Conservation (phyloP, 371 early-diverging fungal genomes). For the Lichtheimia ramosa region DNA sequence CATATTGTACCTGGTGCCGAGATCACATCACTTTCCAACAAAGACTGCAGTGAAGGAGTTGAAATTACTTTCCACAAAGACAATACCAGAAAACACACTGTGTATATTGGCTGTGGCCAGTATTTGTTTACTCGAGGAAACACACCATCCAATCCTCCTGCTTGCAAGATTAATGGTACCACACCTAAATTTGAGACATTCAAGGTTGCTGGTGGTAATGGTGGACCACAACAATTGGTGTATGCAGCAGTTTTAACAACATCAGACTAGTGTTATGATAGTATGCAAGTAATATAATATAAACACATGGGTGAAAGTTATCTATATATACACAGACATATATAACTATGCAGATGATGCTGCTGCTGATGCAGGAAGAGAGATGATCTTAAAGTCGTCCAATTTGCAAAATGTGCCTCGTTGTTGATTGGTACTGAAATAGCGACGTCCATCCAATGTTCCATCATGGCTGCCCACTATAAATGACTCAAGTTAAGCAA, state of each 20-base stretch:
- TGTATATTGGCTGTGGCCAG: slow-evolving; percentile 24
- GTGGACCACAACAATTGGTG: neutral
- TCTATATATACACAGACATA: too few species aligned
- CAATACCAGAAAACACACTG: slow-evolving; percentile 26
- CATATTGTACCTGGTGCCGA: slow-evolving; percentile 52
- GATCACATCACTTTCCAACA: slow-evolving; percentile 11
- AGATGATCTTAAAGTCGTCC: slow-evolving; percentile 28
- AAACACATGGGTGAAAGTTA: too few species aligned
- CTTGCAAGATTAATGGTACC: slow-evolving; percentile 24
- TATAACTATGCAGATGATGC: too few species aligned
- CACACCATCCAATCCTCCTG: slow-evolving; percentile 8
- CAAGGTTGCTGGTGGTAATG: neutral
- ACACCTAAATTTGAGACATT: slow-evolving; percentile 13
- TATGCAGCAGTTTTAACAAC: neutral
- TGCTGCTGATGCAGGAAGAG: slow-evolving; percentile 2
- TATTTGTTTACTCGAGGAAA: slow-evolving; percentile 12
- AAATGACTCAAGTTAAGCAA: neutral
- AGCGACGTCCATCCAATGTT: slow-evolving; percentile 24
- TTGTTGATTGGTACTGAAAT: slow-evolving; percentile 41
- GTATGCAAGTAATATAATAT: too few species aligned
- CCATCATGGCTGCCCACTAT: slow-evolving; percentile 47
- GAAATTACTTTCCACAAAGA: slow-evolving; percentile 18
- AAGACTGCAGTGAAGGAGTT: slow-evolving; percentile 9
- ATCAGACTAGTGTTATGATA: too few species aligned
- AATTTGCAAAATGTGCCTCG: slow-evolving; percentile 38